phyloP scores from a whole-genome alignment of 208 protist genomes.

The Endotrypanum monterogeii region DNA sequence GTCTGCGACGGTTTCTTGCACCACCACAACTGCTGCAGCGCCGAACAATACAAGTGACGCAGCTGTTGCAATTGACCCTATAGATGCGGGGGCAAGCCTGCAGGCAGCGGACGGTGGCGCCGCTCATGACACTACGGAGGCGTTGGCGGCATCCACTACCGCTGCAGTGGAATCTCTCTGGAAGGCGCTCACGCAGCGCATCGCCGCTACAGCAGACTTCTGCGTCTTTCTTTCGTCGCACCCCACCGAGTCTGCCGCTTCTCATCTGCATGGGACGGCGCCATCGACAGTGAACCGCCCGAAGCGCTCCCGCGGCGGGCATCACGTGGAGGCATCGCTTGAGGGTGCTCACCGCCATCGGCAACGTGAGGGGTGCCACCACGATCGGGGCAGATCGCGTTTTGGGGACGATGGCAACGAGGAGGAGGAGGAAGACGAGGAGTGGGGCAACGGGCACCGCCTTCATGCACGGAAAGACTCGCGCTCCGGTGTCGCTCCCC shows the following conservation, averaged over 20 bases:
- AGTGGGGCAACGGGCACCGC: background rate
- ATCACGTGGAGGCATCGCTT: background rate
- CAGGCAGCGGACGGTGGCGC: background rate
- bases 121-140: background rate
- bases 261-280: background rate
- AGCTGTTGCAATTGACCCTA: background rate
- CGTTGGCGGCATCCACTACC: background rate
- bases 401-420: background rate
- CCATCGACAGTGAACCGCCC: background rate
- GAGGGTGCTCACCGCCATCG: background rate
- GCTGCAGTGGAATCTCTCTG: constrained; percentile 5
- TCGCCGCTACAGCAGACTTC: constrained; percentile 21
- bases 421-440: background rate
- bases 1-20: background rate
- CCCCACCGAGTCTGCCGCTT: background rate
- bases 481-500: background rate
- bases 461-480: background rate
- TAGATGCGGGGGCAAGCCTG: background rate
- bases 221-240: constrained; percentile 24
- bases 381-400: too few species aligned
- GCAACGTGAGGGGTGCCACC: background rate
- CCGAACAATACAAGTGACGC: background rate
- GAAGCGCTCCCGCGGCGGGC: background rate
- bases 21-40: background rate
- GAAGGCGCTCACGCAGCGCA: constrained; percentile 30